phyloP scores from a whole-genome alignment of 2,329 filamentous ascomycete species.

The Diaporthe vaccinii region DNA sequence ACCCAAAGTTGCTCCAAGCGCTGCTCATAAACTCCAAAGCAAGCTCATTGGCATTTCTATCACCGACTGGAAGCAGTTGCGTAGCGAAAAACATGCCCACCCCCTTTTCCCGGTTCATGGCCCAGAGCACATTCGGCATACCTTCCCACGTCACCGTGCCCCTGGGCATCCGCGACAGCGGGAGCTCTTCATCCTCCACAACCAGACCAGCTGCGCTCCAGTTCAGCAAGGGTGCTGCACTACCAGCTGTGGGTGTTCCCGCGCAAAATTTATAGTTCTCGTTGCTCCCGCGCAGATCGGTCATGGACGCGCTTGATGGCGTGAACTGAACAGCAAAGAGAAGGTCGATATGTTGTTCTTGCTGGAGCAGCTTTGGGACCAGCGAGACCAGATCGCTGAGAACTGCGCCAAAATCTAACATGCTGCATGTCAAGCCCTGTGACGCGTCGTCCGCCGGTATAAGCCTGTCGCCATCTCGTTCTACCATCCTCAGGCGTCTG shows the following conservation, averaged over 20 bases:
- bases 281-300: neutral
- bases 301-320: neutral
- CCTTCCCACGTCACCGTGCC: constrained; percentile 1
- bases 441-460: neutral
- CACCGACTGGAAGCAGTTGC: neutral
- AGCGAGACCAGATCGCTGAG: neutral
- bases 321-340: neutral
- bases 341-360: neutral
- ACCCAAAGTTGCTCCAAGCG: constrained; percentile 1
- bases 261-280: neutral
- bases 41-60: neutral
- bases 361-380: neutral
- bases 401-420: neutral
- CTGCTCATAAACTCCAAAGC: constrained; percentile 6
- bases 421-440: neutral
- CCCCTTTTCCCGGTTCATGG: constrained; percentile 6
- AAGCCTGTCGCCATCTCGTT: constrained; percentile 7
- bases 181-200: constrained; percentile 5
- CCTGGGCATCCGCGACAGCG: neutral
- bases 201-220: constrained; percentile 23
- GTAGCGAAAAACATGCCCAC: constrained; percentile 1
- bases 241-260: neutral
- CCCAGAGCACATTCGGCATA: constrained; percentile 8
- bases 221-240: neutral
- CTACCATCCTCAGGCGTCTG: constrained; percentile 9